These are phyloP conservation scores for Yamadazyma ubonensis DNA, from an alignment of 805 yeast genomes.

Conservation along the genomic window DNA sequence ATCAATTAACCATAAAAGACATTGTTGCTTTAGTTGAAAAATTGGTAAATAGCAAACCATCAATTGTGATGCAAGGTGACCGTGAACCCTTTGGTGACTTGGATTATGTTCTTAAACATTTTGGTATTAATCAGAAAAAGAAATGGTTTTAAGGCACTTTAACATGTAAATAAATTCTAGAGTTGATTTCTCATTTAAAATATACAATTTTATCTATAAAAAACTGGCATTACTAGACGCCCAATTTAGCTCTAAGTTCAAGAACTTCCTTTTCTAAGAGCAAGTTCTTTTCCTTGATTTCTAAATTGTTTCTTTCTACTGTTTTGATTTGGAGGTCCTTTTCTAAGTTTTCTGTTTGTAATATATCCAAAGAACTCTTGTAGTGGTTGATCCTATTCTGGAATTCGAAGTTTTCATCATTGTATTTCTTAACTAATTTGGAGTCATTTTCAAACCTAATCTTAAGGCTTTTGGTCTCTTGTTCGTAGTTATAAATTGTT, in stretches of 20 bases:
- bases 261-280: slow-evolving; percentile 56
- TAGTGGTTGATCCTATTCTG: slow-evolving; percentile 49
- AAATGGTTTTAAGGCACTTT: slow-evolving; percentile 6
- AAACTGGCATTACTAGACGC: too few species aligned
- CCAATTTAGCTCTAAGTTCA: slow-evolving; percentile 45
- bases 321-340: slow-evolving; percentile 45
- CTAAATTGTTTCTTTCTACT: slow-evolving; percentile 56
- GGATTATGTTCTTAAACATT: slow-evolving; percentile 56
- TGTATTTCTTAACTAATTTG: slow-evolving; percentile 49
- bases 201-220: slow-evolving; percentile 9
- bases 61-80: slow-evolving; percentile 86
- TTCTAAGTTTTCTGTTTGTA: slow-evolving; percentile 40
- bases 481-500: slow-evolving; percentile 47
- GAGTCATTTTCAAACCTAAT: slow-evolving; percentile 51
- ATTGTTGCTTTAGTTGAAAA: slow-evolving; percentile 70
- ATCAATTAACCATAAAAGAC: slow-evolving; percentile 63
- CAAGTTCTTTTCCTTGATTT: slow-evolving; percentile 51
- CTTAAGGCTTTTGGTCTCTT: slow-evolving; percentile 53
- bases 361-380: slow-evolving; percentile 38
- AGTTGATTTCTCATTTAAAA: neutral
- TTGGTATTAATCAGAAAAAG: slow-evolving; percentile 62
- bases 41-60: slow-evolving; percentile 77
- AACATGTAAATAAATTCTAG: slow-evolving; percentile 5
- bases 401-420: slow-evolving; percentile 57
- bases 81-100: slow-evolving; percentile 86